Evolutionary conservation across 345 rosid genomes (phyloP).

Genomic region (Kernera saxatilis): DNA sequence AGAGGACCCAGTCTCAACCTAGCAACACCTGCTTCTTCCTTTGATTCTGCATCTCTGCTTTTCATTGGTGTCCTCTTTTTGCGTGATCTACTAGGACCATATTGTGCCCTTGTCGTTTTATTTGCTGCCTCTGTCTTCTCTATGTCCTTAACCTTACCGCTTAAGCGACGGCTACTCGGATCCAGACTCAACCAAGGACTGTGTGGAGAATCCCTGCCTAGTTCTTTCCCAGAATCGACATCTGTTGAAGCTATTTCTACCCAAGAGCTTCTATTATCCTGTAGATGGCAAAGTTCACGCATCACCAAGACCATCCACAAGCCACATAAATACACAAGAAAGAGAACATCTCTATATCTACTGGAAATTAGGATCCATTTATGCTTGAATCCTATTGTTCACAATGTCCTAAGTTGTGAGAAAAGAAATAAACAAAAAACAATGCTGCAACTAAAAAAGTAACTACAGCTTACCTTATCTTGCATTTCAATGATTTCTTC

Average conservation of each 20-base stretch:
- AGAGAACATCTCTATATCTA: slow-evolving; percentile 1
- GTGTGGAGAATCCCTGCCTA: slow-evolving; percentile 41
- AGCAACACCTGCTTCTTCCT: slow-evolving; percentile 35
- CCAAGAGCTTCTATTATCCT: slow-evolving; percentile 39
- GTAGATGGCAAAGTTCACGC: slow-evolving; percentile 20
- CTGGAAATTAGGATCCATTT: background rate
- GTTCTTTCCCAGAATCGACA: slow-evolving; percentile 35
- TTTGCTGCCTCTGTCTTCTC: slow-evolving; percentile 23
- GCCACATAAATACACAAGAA: slow-evolving; percentile 11
- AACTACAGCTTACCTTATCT: slow-evolving; percentile 43
- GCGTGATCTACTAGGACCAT: slow-evolving; percentile 39
- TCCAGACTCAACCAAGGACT: slow-evolving; percentile 80
- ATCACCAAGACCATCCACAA: slow-evolving; percentile 16
- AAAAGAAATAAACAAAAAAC: background rate
- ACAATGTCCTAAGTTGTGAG: slow-evolving; percentile 7
- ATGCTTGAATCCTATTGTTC: background rate
- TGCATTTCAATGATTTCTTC: slow-evolving; percentile 38
- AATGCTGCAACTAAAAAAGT: background rate
- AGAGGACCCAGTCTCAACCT: slow-evolving; percentile 53
- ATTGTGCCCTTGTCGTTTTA: slow-evolving; percentile 23
- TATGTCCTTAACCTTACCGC: slow-evolving; percentile 31
- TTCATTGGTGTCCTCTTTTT: slow-evolving; percentile 36
- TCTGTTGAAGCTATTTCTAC: slow-evolving; percentile 23
- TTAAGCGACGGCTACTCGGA: slow-evolving; percentile 37
- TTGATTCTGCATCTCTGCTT: slow-evolving; percentile 29